Percentiles rank a stretch among this genome's conserved stretches.
phyloP scores from a whole-genome alignment of 352 stramenopile genomes.

The Peronospora destructor region DNA sequence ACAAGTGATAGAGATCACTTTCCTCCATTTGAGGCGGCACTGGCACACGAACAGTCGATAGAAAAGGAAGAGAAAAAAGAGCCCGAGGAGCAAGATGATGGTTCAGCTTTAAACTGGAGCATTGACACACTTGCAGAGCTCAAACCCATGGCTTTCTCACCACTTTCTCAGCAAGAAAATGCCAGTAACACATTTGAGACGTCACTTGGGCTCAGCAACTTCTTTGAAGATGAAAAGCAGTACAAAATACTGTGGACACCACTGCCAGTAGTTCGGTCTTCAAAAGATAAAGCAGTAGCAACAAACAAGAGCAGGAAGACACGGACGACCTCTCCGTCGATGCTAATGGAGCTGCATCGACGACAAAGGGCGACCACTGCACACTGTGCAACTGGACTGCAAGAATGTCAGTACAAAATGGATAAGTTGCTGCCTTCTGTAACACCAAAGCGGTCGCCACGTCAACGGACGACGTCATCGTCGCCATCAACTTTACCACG shows the following conservation, averaged over 20 bases:
- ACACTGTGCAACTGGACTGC: constrained; percentile 31
- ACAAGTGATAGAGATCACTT: constrained; percentile 41
- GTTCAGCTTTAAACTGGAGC: constrained; percentile 46
- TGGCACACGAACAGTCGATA: constrained; percentile 19
- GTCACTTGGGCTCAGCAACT: constrained; percentile 13
- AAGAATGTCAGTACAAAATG: constrained; percentile 38
- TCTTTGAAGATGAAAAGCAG: constrained; percentile 51
- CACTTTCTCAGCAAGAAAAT: constrained; percentile 33
- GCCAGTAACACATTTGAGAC: not conserved
- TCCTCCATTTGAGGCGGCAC: constrained; percentile 37
- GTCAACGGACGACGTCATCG: constrained; percentile 4
- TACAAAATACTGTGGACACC: constrained; percentile 44
- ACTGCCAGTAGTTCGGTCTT: constrained; percentile 1
- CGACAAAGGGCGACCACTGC: constrained; percentile 37
- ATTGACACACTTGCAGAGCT: constrained; percentile 64
- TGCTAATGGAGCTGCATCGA: constrained; percentile 29
- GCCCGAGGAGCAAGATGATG: constrained; percentile 1
- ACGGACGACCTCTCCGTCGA: constrained; percentile 5
- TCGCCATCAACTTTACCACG: constrained; percentile 15
- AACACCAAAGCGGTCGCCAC: constrained; percentile 6
- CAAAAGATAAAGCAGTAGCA: not conserved
- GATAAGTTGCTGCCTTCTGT: constrained; percentile 21
- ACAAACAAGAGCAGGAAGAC: constrained; percentile 1
- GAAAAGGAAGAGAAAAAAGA: not conserved
- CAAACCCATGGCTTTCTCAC: constrained; percentile 46